Conservation (phyloP, 169 alveolate species). For the Plasmodium ovale region DNA sequence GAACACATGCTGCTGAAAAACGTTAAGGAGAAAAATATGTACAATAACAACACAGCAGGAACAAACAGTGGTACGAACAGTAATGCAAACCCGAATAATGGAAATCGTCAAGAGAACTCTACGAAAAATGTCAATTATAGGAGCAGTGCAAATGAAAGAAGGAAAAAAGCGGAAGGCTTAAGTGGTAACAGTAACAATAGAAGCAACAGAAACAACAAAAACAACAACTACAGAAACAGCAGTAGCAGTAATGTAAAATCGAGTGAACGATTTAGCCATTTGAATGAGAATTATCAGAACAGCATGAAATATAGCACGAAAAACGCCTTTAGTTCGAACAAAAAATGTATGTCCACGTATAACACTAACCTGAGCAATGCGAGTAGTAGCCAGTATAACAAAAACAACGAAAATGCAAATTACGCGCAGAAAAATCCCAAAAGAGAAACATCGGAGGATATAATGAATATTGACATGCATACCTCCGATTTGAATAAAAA, state of each 20-base stretch:
- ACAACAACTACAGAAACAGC: no score
- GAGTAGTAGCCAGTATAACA: conserved; percentile 6
- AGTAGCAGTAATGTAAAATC: neutral
- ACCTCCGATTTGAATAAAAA: conserved; percentile 29
- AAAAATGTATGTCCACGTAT: conserved; percentile 17
- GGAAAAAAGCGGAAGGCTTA: conserved; percentile 7
- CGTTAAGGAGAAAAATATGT: conserved; percentile 26
- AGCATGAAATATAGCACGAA: conserved; percentile 22
- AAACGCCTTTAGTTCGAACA: conserved; percentile 29
- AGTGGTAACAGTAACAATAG: neutral
- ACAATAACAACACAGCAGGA: neutral
- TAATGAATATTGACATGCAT: conserved; percentile 6
- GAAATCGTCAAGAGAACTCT: conserved; percentile 19
- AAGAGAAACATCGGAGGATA: conserved; percentile 44
- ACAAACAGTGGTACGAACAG: neutral
- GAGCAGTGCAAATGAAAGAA: conserved; percentile 17
- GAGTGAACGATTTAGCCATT: conserved; percentile 38
- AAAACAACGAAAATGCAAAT: neutral
- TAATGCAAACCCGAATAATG: neutral
- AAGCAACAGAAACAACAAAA: no score
- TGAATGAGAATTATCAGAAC: conserved; percentile 29
- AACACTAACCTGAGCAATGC: conserved; percentile 11
- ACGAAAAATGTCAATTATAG: conserved; percentile 29
- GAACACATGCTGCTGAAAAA: conserved; percentile 30
- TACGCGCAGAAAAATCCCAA: conserved; percentile 18